Base-by-base conservation (phyloP, 176 grass and related monocot species). In the Saccharum officinarum region DNA sequence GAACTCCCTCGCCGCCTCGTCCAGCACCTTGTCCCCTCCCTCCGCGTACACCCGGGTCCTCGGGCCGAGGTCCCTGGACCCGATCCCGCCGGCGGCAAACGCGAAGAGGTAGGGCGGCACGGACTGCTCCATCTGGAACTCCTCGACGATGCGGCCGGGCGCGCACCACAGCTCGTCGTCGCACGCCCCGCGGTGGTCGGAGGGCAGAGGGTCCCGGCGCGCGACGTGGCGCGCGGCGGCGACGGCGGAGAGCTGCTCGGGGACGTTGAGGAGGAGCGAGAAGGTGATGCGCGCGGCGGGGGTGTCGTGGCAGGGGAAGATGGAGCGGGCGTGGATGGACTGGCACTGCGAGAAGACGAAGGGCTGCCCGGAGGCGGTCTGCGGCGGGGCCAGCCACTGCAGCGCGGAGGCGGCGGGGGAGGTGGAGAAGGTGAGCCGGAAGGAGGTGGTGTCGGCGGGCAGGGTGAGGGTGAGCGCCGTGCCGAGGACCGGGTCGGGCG, bases 281-380 rank as follows among this genome's bases (percentile, higher is more conserved):
- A 88, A 95, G 52, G 87, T 81, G 73, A 95, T 83, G 52, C 93
- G 90, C 30, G 93, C 90, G 33, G 93, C 90, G 16, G 93, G 93
- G 85, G 93, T 95, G 82, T 95, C 93, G 55, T 95, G 93, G 87
- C 85, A 94, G 23, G 95, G 96, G 89, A 98, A 98, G 82, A 98
- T 40, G 52, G 96, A 98, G 37, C 96, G 93, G 49, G 91, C 93
- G 70, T 98, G 96, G 80, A 98, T 91, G 85, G 96, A 91, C 6
- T 95, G 93, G 73, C 96, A 98, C 89, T 98, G 96, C 28, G 96
- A 95, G 91, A 87, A 98, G 63, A 95, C 93, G 28, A 93, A 98
- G 67, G 94, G 91, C 63, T 82, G 81, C 2, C 22, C 28, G 8
- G 83, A 81, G 39, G 88, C 69, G 52, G 87, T 92, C 75, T 91